A percentile compares a stretch with the other conserved stretches of the same genome.
Evolutionary conservation across 1,284 basidiomycete species (phyloP).

Genomic region (Cryptococcus neoformans): DNA sequence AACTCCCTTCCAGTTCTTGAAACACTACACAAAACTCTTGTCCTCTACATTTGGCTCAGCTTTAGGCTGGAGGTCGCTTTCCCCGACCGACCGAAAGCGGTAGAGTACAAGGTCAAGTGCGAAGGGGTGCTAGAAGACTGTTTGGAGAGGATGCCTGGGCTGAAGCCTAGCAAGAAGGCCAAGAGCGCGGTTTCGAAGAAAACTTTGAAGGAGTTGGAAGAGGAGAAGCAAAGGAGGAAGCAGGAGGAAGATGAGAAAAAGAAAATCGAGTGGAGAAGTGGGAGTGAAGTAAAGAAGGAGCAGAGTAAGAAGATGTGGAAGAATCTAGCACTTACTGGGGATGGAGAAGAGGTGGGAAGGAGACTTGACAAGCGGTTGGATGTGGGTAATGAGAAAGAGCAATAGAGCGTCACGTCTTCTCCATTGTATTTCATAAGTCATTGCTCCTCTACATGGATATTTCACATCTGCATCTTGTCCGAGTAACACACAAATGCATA

Average conservation of each 20-base stretch:
- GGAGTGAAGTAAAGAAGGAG: conserved; percentile 6
- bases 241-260: conserved; percentile 12
- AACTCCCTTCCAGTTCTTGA: conserved; percentile 59
- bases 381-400: background rate
- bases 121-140: conserved; percentile 65
- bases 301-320: background rate
- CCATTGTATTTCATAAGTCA: background rate
- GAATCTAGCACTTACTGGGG: background rate
- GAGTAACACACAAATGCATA: no score
- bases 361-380: background rate
- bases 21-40: conserved; percentile 73
- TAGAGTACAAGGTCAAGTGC: conserved; percentile 60
- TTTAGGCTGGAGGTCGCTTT: conserved; percentile 76
- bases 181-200: conserved; percentile 7
- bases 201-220: conserved; percentile 9
- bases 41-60: conserved; percentile 83
- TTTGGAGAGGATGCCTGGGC: conserved; percentile 43
- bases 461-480: background rate
- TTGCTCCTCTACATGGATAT: background rate
- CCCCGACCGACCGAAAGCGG: conserved; percentile 57
- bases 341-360: background rate
- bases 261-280: conserved; percentile 10
- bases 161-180: conserved; percentile 27
- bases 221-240: conserved; percentile 13
- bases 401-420: background rate